phyloP scores from a whole-genome alignment of 2,329 filamentous ascomycete genomes.

The Huntiella moniliformis region DNA sequence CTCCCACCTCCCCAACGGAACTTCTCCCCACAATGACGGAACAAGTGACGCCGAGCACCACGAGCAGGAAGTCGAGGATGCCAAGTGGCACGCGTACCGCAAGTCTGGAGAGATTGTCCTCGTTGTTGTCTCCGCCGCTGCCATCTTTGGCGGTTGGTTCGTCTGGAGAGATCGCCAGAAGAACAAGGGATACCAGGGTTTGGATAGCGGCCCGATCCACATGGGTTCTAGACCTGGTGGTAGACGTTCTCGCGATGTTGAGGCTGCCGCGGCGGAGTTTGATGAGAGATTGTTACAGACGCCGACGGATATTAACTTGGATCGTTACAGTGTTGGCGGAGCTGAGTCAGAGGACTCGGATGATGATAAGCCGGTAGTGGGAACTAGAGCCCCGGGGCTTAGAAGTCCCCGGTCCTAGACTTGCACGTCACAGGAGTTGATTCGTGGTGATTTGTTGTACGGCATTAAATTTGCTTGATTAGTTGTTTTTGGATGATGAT shows the following conservation, averaged over 20 bases:
- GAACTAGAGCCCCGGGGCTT: constrained; percentile 1
- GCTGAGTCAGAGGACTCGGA: constrained; percentile 29
- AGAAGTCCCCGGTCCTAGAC: not conserved
- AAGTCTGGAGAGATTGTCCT: constrained; percentile 74
- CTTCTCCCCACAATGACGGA: constrained; percentile 30
- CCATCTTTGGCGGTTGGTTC: constrained; percentile 54
- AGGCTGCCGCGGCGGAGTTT: constrained; percentile 44
- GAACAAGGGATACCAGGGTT: constrained; percentile 33
- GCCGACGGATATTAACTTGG: constrained; percentile 24
- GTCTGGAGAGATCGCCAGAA: constrained; percentile 44
- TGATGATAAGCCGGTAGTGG: constrained; percentile 12
- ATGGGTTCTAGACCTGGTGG: constrained; percentile 16
- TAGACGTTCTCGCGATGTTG: constrained; percentile 28
- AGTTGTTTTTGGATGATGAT: not conserved
- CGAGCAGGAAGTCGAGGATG: constrained; percentile 50
- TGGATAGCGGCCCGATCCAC: constrained; percentile 19
- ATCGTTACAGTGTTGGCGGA: constrained; percentile 37
- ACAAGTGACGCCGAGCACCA: constrained; percentile 44
- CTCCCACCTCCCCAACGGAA: constrained; percentile 33
- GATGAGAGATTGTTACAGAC: constrained; percentile 38
- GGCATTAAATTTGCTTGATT: not conserved
- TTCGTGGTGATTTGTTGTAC: too few species aligned
- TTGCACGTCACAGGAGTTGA: too few species aligned
- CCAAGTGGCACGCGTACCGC: constrained; percentile 77
- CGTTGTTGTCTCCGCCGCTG: constrained; percentile 59